Percentiles rank a stretch among this genome's conserved stretches.
phyloP scores from a whole-genome alignment of 2,329 filamentous ascomycete genomes.

The Niveomyces coronatus region DNA sequence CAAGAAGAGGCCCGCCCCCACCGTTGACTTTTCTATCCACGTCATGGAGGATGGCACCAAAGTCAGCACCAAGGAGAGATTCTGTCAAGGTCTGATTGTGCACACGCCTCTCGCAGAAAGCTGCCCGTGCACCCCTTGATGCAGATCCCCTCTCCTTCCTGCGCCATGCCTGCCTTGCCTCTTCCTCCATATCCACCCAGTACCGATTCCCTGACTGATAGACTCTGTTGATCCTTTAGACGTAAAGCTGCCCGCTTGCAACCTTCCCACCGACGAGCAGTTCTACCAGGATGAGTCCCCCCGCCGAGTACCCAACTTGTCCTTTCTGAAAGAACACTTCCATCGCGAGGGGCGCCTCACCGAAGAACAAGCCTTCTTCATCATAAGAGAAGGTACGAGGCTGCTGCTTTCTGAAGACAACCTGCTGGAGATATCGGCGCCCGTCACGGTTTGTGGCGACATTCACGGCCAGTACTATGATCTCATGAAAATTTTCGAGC shows the following conservation, averaged over 20 bases:
- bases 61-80: constrained; percentile 89
- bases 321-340: constrained; percentile 95
- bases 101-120: too few species aligned
- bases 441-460: constrained; percentile 96
- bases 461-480: constrained; percentile 99
- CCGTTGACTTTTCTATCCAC: constrained; percentile 98
- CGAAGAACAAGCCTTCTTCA: constrained; percentile 95
- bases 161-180: background rate
- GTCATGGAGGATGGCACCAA: constrained; percentile 95
- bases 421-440: constrained; percentile 96
- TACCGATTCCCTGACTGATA: constrained; percentile 4
- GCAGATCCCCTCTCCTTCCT: too few species aligned
- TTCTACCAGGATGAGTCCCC: constrained; percentile 84
- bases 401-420: constrained; percentile 85
- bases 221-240: constrained; percentile 41
- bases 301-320: constrained; percentile 80
- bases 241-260: constrained; percentile 93
- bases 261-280: constrained; percentile 83
- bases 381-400: constrained; percentile 78
- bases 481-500: constrained; percentile 98
- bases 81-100: constrained; percentile 78
- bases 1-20: constrained; percentile 90
- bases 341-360: constrained; percentile 94
- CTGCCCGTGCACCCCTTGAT: too few species aligned
- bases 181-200: background rate